Base-by-base conservation (phyloP, 306 rosid species). In the Lagenaria siceraria region DNA sequence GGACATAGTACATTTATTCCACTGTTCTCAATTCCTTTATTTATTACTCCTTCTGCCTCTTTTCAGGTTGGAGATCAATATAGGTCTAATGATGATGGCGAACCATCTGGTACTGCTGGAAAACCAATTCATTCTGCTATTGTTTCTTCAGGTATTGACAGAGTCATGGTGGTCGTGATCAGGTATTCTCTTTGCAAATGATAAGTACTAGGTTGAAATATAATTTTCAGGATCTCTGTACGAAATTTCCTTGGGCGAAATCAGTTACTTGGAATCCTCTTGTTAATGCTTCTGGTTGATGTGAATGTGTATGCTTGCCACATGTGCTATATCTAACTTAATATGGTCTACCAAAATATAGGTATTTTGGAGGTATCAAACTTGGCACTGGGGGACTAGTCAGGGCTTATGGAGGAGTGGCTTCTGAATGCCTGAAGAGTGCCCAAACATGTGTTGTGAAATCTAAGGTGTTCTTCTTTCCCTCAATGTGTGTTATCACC, bases 151-250 rank as follows among this genome's bases (percentile, higher is more conserved):
- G 96, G 97, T 64, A 85, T 94, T 79, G 97, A 94, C 79, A 92
- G 92, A 89, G 90, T 94, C 77, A 89, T 94, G 98, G 98, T 94
- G 81, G 97, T 92, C 24, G 97, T 94, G 81, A 90, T 90, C 87
- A 88, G 97, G 98, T 94, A 74, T 80, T 73, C 60, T 8, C 72
- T 56, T 43, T 46, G 21, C 56, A 43, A 46, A 70, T 70, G 13
- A 43, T 43, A 70, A 25, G 33, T 22, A 43, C 25, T 70, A 14
- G 54, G 33, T 70, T 70, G 36, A 43, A 70, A 70, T 15, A 46
- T 38, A 24, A 7, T 21, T 42, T 43, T 70, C 0, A 12, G 38
- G 11, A 42, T 69, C 22, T 21, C 36, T 70, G 19, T 42, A 70
- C 0, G 35, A 43, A 70, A 43, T 12, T 70, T 69, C 21, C 31